Conservation (phyloP, 2,329 filamentous ascomycete species). For the Aspergillus ruber region DNA sequence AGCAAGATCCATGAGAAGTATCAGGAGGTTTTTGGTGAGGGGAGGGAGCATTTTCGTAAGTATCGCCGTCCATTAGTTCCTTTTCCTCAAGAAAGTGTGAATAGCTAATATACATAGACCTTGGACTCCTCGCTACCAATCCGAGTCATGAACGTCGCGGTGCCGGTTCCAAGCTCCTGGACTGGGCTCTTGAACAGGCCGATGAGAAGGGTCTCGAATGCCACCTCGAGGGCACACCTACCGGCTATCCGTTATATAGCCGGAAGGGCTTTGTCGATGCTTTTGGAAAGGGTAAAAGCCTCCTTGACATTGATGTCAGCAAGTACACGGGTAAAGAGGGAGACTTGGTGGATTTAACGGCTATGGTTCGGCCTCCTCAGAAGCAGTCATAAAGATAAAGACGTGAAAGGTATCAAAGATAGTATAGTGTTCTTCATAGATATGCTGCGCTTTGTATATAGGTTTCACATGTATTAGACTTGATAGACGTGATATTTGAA, state of each 20-base stretch:
- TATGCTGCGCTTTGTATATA: no score
- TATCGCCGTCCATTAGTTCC: background rate
- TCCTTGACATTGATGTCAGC: background rate
- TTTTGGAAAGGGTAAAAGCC: background rate
- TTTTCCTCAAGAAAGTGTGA: background rate
- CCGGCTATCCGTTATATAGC: background rate
- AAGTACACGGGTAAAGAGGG: background rate
- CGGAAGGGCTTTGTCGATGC: background rate
- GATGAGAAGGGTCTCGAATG: background rate
- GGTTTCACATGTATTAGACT: no score
- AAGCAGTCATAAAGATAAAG: no score
- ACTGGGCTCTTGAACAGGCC: background rate
- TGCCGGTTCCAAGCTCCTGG: background rate
- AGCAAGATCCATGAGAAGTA: background rate
- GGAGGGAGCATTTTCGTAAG: background rate
- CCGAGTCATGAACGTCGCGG: background rate
- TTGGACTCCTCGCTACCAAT: background rate
- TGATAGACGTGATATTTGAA: no score
- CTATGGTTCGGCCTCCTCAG: background rate
- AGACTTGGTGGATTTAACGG: background rate
- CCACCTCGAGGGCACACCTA: background rate
- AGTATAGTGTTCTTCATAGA: no score
- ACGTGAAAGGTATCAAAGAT: no score
- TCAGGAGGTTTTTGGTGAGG: background rate
- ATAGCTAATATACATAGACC: background rate